phyloP scores from a whole-genome alignment of 495 filamentous ascomycete genomes.

The Cairneyella variabilis region DNA sequence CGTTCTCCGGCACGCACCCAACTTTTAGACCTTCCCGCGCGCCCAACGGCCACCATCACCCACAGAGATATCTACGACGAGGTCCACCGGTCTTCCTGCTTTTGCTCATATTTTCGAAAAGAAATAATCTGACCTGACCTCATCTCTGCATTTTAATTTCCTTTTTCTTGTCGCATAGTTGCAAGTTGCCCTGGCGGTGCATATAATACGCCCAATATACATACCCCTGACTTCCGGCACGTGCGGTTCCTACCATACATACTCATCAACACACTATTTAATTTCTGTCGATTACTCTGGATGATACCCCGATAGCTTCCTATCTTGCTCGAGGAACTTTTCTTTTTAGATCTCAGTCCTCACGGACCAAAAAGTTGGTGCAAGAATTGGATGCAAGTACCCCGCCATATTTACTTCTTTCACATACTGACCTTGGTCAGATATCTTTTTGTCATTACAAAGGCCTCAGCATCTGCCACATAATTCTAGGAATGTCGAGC shows the following conservation, averaged over 20 bases:
- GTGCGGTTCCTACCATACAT: conserved; percentile 12
- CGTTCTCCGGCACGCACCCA: conserved; percentile 17
- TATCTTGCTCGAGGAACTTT: conserved; percentile 10
- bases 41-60: neutral
- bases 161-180: conserved; percentile 15
- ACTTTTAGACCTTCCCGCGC: conserved; percentile 22
- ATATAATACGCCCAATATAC: conserved; percentile 9
- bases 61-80: conserved; percentile 13
- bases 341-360: conserved; percentile 21
- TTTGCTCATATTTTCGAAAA: conserved; percentile 1
- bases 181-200: conserved; percentile 24
- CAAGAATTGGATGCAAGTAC: conserved; percentile 14
- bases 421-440: conserved; percentile 5
- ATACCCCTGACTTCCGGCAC: conserved; percentile 7
- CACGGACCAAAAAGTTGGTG: conserved; percentile 17
- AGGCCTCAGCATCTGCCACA: neutral
- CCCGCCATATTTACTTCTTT: neutral
- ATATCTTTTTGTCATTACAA: conserved; percentile 10
- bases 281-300: conserved; percentile 8
- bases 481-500: conserved; percentile 21
- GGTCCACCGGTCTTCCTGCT: conserved; percentile 1
- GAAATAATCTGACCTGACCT: conserved; percentile 5
- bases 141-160: conserved; percentile 9
- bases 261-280: conserved; percentile 14
- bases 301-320: conserved; percentile 7